Evolutionary conservation across 305 asterid species (phyloP).

Genomic region (Fraxinus albicans): DNA sequence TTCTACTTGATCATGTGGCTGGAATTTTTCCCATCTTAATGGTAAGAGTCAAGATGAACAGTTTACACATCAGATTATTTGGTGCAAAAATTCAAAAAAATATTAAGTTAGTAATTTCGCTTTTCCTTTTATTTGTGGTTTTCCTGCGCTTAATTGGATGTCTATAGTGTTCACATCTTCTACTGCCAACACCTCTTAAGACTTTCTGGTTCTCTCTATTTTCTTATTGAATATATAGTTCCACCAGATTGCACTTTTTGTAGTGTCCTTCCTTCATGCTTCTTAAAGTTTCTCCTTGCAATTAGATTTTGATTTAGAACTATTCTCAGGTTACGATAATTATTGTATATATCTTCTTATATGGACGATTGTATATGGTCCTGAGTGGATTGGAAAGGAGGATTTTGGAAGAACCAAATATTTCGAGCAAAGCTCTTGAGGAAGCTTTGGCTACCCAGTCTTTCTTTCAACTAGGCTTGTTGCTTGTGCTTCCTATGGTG

Average conservation of each 20-base stretch:
- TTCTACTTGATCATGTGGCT: not conserved
- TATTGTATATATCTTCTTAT: conserved; percentile 73
- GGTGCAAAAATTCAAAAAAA: not conserved
- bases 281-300: conserved; percentile 9
- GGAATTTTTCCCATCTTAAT: not conserved
- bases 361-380: conserved; percentile 87
- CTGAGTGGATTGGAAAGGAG: conserved; percentile 88
- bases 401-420: conserved; percentile 60
- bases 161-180: not conserved
- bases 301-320: conserved; percentile 19
- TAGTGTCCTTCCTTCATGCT: conserved; percentile 1
- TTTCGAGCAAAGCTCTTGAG: conserved; percentile 77
- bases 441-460: conserved; percentile 91
- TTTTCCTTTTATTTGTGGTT: not conserved
- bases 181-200: not conserved
- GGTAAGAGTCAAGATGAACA: not conserved
- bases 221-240: not conserved
- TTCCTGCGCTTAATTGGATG: not conserved
- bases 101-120: not conserved
- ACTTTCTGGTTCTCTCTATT: not conserved
- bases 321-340: conserved; percentile 80
- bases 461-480: conserved; percentile 80
- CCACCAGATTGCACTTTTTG: not conserved
- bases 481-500: conserved; percentile 89
- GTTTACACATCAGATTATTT: not conserved